phyloP scores from a whole-genome alignment of 108 stramenopile species.

The Nannochloropsis gaditana region DNA sequence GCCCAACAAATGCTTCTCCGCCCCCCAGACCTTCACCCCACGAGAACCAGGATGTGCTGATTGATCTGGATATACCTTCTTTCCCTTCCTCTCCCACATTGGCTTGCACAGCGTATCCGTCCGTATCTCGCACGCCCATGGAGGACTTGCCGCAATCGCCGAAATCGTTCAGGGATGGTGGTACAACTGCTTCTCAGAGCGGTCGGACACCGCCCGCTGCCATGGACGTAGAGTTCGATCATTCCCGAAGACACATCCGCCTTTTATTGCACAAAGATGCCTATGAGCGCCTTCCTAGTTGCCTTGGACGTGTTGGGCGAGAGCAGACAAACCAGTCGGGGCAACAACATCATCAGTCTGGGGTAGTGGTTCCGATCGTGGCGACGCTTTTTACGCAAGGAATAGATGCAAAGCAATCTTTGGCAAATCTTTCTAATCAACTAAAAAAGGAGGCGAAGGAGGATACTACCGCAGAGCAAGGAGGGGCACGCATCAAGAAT shows the following conservation, averaged over 20 bases:
- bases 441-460: neutral
- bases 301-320: neutral
- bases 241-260: neutral
- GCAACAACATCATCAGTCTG: neutral
- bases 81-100: neutral
- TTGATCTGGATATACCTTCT: neutral
- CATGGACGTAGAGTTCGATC: neutral
- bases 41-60: neutral
- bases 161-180: neutral
- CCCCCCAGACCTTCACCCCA: neutral
- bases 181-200: neutral
- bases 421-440: conserved; percentile 22
- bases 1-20: neutral
- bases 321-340: neutral
- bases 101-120: neutral
- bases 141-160: neutral
- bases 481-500: neutral
- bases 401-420: conserved; percentile 36
- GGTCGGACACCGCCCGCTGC: neutral
- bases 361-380: neutral
- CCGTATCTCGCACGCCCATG: neutral
- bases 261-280: neutral
- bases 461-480: neutral
- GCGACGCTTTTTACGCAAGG: conserved; percentile 33
- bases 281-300: neutral